Base-by-base conservation (phyloP, 805 yeast species). In the Blastobotrys terrestris region DNA sequence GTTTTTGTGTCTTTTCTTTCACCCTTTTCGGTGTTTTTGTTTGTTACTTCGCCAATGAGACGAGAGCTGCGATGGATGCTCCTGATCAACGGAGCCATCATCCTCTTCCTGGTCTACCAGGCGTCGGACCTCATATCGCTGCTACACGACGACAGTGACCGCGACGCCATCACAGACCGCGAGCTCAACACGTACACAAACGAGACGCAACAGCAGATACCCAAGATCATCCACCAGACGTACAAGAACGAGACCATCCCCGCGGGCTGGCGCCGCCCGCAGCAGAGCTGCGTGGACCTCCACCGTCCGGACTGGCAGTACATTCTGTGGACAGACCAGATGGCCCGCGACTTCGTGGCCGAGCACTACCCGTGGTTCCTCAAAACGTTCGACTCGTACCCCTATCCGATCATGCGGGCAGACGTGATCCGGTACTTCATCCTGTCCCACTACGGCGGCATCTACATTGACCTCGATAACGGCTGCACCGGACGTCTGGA, bases 151-250 rank as follows among this genome's bases (percentile, higher is more conserved):
- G 88, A 84, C 65, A 73, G 89, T 0, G 77, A 74, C 62, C 70
- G 75, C 14, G 87, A 85, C 63, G 87, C 85, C 0, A 70, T 87
- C 20, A 64, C 79, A 14, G 81, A 81, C 49, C 71, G 73, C 13
- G 95, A 88, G 55, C 64, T 87, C 47, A 48, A 31, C 20, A 45
- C 44, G 14, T 58, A 57, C 13, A 49, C 45, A 39, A 26, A 55
- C 31, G 31, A 26, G 19, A 14, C 26, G 15, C 43, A 13, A 7
- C 77, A 76, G 54, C 65, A 85, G 40, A 88, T 90, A 46, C 97
- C 97, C 40, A 87, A 85, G 63, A 89, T 90, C 65, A 89, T 91
- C 52, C 97, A 91, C 66, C 97, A 91, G 68, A 91, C 97, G 13
- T 91, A 91, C 69, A 90, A 87, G 66, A 85, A 87, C 18, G 76